Evolutionary conservation across 2,329 filamentous ascomycete genomes (phyloP), one percentile per base, ranked within the genome.

Genomic region (Colletotrichum incanum): DNA sequence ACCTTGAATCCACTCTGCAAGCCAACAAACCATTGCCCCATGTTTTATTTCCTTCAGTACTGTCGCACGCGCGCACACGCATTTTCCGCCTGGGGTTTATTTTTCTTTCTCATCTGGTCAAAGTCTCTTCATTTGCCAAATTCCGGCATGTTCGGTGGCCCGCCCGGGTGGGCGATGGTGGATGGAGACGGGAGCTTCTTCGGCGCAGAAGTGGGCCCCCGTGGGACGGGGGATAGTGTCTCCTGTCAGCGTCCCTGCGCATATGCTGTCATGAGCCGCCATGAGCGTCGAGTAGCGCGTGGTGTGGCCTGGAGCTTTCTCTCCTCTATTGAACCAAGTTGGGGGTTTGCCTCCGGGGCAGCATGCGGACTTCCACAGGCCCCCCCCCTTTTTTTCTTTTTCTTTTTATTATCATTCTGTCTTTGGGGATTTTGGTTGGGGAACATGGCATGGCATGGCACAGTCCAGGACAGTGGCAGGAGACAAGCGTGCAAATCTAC

Each of bases 131-230:
- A 72, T 60, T 72, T 72, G 2, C 54, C 54, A 39, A 39, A 23
- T 56, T 56, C 69, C 69, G 69, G 59, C 52, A 69, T 45, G 52
- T 72, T 72, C 69, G 69, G 65, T 69, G 69, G 65, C 65, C 69
- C 65, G 69, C 65, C 68, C 64, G 68, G 62, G 68, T 67, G 68
- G 64, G 47, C 60, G 47, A 64, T 54, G 23, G 58, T 68, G 65
- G 65, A 68, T 50, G 47, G 39, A 9, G 54, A 59, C 69, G 69
- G 69, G 69, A 69, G 65, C 65, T 72, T 72, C 65, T 72, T 72
- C 69, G 69, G 69, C 69, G 69, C 52, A 69, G 69, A 72, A 72
- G 65, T 72, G 69, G 69, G 65, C 16, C 55, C 34, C 65, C 58
- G 56, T 72, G 65, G 69, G 61, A 61, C 65, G 59, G 65, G 67